Base-by-base conservation (phyloP, 2,329 filamentous ascomycete genomes). In the Colletotrichum salicis region DNA sequence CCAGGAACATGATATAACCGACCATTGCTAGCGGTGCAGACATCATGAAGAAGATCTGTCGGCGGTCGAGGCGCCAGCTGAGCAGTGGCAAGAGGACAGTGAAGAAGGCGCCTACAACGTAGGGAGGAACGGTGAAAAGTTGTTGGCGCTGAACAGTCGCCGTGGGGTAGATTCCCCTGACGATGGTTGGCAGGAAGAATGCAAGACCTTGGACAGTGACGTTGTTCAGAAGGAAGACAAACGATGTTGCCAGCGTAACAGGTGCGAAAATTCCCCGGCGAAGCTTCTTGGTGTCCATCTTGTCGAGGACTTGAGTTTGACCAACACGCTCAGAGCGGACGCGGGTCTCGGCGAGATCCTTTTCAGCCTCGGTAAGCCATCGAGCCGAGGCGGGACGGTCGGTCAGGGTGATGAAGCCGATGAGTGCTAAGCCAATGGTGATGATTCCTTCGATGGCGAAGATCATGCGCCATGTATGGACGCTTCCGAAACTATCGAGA, bases 381-480 rank as follows among this genome's bases (percentile, higher is more conserved):
- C 83, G 81, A 0, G 91, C 91, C 0, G 90, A 90, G 64, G 86
- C 89, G 0, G 91, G 91, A 0, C 90, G 86, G 78, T 93, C 91
- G 1, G 91, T 92, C 13, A 93, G 80, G 0, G 89, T 91, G 74
- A 91, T 72, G 78, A 92, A 91, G 13, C 84, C 79, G 37, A 93
- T 83, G 1, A 93, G 13, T 0, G 86, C 83, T 0, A 93, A 78
- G 1, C 83, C 82, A 71, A 79, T 76, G 2, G 83, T 84, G 74
- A 92, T 88, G 75, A 93, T 89, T 24, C 92, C 92, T 77, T 93
- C 92, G n/a, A 93, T 89, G 4, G 86, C 87, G 66, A 93, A 93
- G 63, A 93, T 92, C 90, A 93, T 92, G 8, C 91, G 84, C 92
- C 92, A 94, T 5, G 80, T 81, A 29, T 81, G 82, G 0, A 93